Evolutionary conservation across 495 filamentous ascomycete species (phyloP).

Genomic region (Aspergillus panamensis): DNA sequence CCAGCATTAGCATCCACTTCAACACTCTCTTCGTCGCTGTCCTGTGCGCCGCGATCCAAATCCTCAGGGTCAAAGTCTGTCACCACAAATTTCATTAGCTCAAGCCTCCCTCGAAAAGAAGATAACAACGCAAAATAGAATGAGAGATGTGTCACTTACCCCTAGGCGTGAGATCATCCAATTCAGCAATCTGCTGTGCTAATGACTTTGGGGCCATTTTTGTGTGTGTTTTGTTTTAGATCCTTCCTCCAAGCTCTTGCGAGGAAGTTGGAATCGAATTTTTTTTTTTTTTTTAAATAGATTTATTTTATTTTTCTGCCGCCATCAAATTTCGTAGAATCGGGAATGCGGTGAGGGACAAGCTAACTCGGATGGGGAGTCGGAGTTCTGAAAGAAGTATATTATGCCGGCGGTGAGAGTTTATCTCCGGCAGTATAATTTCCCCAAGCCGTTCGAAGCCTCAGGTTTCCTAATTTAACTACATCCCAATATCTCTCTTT

Average conservation of each 20-base stretch:
- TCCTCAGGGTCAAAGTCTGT: slow-evolving; percentile 90
- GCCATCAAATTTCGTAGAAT: slow-evolving; percentile 22
- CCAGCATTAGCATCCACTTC: slow-evolving; percentile 47
- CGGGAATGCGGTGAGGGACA: slow-evolving; percentile 26
- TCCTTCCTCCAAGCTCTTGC: not conserved
- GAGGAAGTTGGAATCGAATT: not conserved
- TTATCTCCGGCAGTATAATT: slow-evolving; percentile 28
- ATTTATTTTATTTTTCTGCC: slow-evolving; percentile 35
- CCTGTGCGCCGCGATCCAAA: slow-evolving; percentile 49
- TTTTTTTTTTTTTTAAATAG: slow-evolving; percentile 24
- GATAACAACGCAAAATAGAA: not conserved
- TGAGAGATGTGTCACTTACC: slow-evolving; percentile 38
- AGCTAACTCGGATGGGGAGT: slow-evolving; percentile 20
- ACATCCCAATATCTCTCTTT: too few species aligned
- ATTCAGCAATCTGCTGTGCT: slow-evolving; percentile 62
- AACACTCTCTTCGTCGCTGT: slow-evolving; percentile 51
- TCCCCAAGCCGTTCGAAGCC: slow-evolving; percentile 7
- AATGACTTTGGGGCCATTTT: slow-evolving; percentile 39
- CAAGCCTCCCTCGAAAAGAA: not conserved
- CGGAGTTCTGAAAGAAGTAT: not conserved
- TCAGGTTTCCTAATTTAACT: not conserved
- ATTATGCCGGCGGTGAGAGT: slow-evolving; percentile 25
- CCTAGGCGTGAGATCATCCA: slow-evolving; percentile 59
- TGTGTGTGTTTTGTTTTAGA: not conserved
- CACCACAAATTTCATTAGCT: slow-evolving; percentile 4